Evolutionary conservation across 257 asterid genomes (phyloP), one percentile per base, ranked within the genome.

Genomic region (Solanum clarkiae): DNA sequence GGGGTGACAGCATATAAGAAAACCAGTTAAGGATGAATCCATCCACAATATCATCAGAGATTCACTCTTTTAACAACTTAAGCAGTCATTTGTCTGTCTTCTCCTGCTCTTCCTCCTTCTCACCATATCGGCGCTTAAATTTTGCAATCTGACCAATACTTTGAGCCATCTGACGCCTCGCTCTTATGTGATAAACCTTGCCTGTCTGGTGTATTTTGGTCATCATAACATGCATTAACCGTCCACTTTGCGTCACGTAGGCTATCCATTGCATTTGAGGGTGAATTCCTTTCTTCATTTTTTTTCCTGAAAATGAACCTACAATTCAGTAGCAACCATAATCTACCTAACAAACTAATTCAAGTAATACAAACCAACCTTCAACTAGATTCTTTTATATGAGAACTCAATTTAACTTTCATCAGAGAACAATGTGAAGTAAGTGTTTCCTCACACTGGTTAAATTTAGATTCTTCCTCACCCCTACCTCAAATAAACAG

Each of bases 261-360:
- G 95, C 90, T 88, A 92, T 91, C 95, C 97, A 93, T 80, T 92
- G 97, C 92, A 92, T 74, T 88, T 92, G 97, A 44, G 97, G 94
- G 84, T 93, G 97, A 84, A 92, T 86, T 79, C 97, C 97, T 87
- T 93, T 93, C 93, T 90, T 92, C 97, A 93, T 83, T 53, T 80
- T 24, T 84, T 85, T 56, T 47, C 91, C 91, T 87, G 51, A 80
- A 80, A 18, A 86, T 51, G 10, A 77, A 71, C 36, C 84, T 90
- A 88, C 66, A 84, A 57, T n/a, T 49, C 79, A 44, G 69, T 49
- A 54, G 15, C 32, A 59, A 51, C 20, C 20, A 24, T 16, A 75
- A 4, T 49, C n/a, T 49, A 9, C 22, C 45, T 75, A 22, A 24
- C 60, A 24, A 14, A 49, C 80, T 42, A 42, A 71, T 71, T n/a